Evolutionary conservation across 148 eudicot species (phyloP).

Genomic region (Gaultheria prostrata): DNA sequence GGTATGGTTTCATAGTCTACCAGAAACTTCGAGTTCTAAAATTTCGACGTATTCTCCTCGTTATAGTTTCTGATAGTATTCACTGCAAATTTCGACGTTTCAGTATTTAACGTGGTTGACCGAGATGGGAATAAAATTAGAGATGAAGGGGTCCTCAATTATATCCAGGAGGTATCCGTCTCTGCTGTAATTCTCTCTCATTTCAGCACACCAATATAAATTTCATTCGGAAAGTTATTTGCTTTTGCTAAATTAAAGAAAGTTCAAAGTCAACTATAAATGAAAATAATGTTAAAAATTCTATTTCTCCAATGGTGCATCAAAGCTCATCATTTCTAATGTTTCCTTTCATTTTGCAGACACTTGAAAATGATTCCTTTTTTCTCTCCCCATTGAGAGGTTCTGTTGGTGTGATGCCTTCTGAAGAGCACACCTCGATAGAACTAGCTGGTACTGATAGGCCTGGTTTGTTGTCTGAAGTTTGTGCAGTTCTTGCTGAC

Average conservation of each 20-base stretch:
- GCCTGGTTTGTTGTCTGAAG: constrained; percentile 78
- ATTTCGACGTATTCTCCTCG: no score
- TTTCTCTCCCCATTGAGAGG: constrained; percentile 47
- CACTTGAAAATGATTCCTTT: constrained; percentile 56
- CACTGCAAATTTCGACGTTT: constrained; percentile 13
- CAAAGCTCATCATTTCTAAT: neutral
- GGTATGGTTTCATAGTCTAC: constrained; percentile 37
- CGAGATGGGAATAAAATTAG: constrained; percentile 66
- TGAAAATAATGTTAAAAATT: neutral
- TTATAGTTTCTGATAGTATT: constrained; percentile 18
- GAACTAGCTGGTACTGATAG: constrained; percentile 80
- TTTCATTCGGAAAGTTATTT: neutral
- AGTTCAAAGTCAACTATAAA: neutral
- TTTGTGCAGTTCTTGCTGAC: constrained; percentile 66
- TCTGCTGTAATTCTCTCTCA: neutral
- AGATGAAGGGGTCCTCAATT: constrained; percentile 54
- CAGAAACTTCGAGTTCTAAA: no score
- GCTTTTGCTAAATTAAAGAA: neutral
- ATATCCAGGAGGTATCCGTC: constrained; percentile 47
- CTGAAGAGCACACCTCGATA: constrained; percentile 71
- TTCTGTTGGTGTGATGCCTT: constrained; percentile 73
- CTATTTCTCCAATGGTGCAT: no score
- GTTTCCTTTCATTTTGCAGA: constrained; percentile 32
- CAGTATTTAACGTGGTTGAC: constrained; percentile 78
- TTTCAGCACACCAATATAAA: neutral